phyloP scores from a whole-genome alignment of 164 flowering plant species.

The Houttuynia cordata region DNA sequence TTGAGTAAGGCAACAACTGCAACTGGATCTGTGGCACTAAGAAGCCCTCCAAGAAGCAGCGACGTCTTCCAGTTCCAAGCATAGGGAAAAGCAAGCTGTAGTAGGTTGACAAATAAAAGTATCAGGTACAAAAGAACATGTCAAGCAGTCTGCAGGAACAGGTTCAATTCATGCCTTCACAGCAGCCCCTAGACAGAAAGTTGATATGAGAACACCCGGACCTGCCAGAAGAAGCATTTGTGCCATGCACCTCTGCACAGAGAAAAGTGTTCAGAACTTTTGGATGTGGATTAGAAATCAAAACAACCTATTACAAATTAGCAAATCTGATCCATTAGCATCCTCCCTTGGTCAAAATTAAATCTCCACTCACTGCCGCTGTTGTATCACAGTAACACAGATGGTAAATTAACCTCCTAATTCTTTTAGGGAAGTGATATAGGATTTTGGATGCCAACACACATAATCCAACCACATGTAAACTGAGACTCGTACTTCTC shows the following conservation, averaged over 20 bases:
- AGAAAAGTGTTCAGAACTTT: not conserved
- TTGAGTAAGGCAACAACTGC: conserved; percentile 89
- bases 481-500: not conserved
- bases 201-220: conserved; percentile 2
- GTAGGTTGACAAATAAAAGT: conserved; percentile 1
- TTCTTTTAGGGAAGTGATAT: too few relatives aligned
- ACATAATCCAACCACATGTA: too few relatives aligned
- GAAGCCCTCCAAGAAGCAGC: conserved; percentile 85
- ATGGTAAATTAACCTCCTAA: too few relatives aligned
- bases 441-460: too few relatives aligned
- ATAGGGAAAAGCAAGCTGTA: conserved; percentile 78
- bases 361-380: too few relatives aligned
- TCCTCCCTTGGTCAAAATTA: too few relatives aligned
- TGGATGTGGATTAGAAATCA: too few relatives aligned
- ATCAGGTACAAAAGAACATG: not conserved
- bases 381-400: too few relatives aligned
- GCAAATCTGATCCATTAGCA: too few relatives aligned
- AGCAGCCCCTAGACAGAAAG: conserved; percentile 52
- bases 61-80: conserved; percentile 90
- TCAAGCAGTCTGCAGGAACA: not conserved
- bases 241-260: conserved; percentile 66
- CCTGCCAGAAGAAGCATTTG: conserved; percentile 95
- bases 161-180: conserved; percentile 43
- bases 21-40: conserved; percentile 98
- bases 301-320: too few relatives aligned